Conservation (phyloP, 169 alveolate genomes). For the Plasmodium ovale region DNA sequence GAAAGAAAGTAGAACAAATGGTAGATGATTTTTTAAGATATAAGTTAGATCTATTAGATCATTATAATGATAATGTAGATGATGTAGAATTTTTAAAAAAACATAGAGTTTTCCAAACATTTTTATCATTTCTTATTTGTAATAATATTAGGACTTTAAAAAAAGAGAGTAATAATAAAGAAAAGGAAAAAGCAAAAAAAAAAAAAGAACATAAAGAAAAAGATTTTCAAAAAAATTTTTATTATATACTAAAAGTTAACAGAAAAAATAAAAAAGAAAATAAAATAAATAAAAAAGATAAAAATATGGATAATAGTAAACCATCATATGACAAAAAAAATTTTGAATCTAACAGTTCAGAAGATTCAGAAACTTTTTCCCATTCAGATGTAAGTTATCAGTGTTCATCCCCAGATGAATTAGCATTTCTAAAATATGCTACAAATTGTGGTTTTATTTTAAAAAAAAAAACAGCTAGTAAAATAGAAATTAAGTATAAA, state of each 20-base stretch:
- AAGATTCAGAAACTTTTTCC: slow-evolving; percentile 60
- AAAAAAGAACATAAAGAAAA: slow-evolving; percentile 75
- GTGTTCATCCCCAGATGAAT: slow-evolving; percentile 99
- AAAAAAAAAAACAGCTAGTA: slow-evolving; percentile 89
- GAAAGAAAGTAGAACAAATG: slow-evolving; percentile 66
- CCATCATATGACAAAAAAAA: neutral
- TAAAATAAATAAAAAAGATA: slow-evolving; percentile 30
- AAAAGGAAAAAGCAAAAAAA: slow-evolving; percentile 40
- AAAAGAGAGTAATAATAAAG: slow-evolving; percentile 30
- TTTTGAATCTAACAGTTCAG: slow-evolving; percentile 45
- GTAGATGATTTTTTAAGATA: slow-evolving; percentile 66
- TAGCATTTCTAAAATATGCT: slow-evolving; percentile 97
- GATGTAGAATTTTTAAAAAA: slow-evolving; percentile 62
- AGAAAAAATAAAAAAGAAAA: slow-evolving; percentile 26
- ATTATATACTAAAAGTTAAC: slow-evolving; percentile 75
- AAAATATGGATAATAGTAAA: neutral
- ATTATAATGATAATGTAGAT: slow-evolving; percentile 70
- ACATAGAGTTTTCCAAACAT: slow-evolving; percentile 77
- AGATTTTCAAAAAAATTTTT: slow-evolving; percentile 78
- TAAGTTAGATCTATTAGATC: slow-evolving; percentile 39
- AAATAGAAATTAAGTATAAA: slow-evolving; percentile 84
- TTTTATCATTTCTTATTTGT: slow-evolving; percentile 83
- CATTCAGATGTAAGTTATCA: slow-evolving; percentile 89
- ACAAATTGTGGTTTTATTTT: slow-evolving; percentile 92
- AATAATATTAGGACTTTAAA: slow-evolving; percentile 82